A percentile compares a stretch with the other conserved stretches of the same genome.
These are phyloP conservation scores for Eutrema yunnanense DNA, from an alignment of 345 rosid species.

Conservation along the genomic window DNA sequence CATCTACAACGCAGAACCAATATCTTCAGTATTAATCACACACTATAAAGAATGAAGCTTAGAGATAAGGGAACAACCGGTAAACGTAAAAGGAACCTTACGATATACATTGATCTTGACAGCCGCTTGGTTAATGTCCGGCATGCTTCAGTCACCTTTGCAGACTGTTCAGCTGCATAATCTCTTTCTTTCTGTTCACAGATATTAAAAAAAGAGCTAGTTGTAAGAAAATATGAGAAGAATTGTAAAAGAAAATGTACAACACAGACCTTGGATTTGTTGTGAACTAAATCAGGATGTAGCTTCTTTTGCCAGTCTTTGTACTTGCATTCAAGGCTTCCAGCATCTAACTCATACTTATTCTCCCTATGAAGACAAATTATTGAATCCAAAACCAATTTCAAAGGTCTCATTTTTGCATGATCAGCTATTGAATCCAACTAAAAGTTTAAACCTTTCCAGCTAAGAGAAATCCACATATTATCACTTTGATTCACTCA, in stretches of 20 bases:
- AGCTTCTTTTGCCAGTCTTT: conserved; percentile 90
- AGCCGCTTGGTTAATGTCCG: conserved; percentile 53
- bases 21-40: background rate
- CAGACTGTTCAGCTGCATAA: conserved; percentile 86
- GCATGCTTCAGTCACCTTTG: conserved; percentile 77
- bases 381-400: conserved; percentile 1
- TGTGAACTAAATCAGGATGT: conserved; percentile 96
- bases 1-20: conserved; percentile 38
- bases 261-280: conserved; percentile 68
- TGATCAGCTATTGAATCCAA: background rate
- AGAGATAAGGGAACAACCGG: background rate
- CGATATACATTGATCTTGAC: conserved; percentile 77
- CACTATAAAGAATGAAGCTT: background rate
- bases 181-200: conserved; percentile 58
- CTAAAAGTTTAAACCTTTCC: conserved; percentile 1
- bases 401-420: conserved; percentile 7
- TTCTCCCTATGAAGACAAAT: conserved; percentile 41
- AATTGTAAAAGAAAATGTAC: too few relatives aligned
- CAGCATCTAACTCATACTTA: conserved; percentile 53
- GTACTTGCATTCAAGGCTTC: conserved; percentile 60
- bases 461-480: background rate
- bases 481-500: background rate
- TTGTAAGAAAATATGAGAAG: background rate
- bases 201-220: background rate
- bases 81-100: conserved; percentile 31